Conservation (phyloP, 2,329 filamentous ascomycete genomes). For the Cladosporium colombiae region DNA sequence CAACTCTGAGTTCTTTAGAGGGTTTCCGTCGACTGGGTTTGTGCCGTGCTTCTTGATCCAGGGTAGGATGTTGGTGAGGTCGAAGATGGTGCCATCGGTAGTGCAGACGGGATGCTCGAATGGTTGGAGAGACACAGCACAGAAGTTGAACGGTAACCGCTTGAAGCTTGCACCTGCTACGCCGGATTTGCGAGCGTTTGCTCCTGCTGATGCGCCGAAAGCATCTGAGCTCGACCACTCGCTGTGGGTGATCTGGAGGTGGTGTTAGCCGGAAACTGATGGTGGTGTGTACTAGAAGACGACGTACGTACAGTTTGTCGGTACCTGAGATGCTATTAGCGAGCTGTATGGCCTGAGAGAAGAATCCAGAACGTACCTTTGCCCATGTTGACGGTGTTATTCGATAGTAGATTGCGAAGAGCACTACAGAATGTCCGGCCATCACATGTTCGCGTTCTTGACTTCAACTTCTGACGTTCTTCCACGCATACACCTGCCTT, state of each 20-base stretch:
- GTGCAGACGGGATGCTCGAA: conserved; percentile 96
- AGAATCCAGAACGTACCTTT: conserved; percentile 22
- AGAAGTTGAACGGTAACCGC: conserved; percentile 95
- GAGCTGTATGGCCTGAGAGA: background rate
- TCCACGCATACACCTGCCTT: background rate
- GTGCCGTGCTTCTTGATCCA: conserved; percentile 95
- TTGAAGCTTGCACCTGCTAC: conserved; percentile 68
- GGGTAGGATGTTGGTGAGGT: conserved; percentile 87
- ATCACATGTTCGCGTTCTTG: background rate
- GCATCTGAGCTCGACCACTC: conserved; percentile 94
- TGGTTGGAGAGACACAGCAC: conserved; percentile 90
- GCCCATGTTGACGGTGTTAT: conserved; percentile 23
- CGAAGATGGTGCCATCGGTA: conserved; percentile 82
- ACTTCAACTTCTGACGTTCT: conserved; percentile 10
- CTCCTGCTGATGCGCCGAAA: conserved; percentile 77
- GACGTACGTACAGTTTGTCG: conserved; percentile 44
- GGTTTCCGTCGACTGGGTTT: conserved; percentile 82
- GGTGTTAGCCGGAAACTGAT: conserved; percentile 17
- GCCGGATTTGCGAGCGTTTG: conserved; percentile 60
- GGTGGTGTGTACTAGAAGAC: conserved; percentile 18
- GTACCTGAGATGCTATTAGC: conserved; percentile 34
- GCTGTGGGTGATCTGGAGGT: conserved; percentile 79
- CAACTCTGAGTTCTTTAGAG: conserved; percentile 77
- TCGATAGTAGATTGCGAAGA: background rate
- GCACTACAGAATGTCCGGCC: background rate